Percentiles rank a stretch among this genome's conserved stretches.
These are phyloP conservation scores for Hypericum androsaemum DNA, from an alignment of 345 rosid species.

Conservation along the genomic window DNA sequence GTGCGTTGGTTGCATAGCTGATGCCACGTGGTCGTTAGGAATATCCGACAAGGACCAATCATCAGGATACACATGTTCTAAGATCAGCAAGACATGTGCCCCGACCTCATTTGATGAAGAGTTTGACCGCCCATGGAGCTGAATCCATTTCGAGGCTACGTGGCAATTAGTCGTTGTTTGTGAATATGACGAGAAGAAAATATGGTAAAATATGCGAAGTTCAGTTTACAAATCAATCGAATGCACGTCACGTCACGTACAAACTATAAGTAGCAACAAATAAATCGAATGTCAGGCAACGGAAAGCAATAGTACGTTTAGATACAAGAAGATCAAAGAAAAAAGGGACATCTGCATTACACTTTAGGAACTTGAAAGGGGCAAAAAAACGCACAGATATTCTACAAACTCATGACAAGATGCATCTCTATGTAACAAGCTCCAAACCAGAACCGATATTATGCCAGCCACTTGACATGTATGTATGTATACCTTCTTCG, in stretches of 20 bases:
- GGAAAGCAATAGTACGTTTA: background rate
- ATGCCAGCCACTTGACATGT: constrained; percentile 5
- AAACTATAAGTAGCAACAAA: constrained; percentile 14
- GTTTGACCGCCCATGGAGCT: too few relatives aligned
- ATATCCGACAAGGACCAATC: too few relatives aligned
- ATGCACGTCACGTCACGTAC: background rate
- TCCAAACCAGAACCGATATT: constrained; percentile 5
- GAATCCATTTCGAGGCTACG: too few relatives aligned
- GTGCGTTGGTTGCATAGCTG: too few relatives aligned
- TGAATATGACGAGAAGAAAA: too few relatives aligned
- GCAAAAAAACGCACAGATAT: constrained; percentile 1
- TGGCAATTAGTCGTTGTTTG: too few relatives aligned
- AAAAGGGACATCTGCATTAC: background rate
- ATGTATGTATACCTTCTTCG: background rate
- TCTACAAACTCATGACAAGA: constrained; percentile 13
- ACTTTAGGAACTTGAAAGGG: background rate
- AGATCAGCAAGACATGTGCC: too few relatives aligned
- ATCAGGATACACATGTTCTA: too few relatives aligned
- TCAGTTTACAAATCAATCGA: too few relatives aligned
- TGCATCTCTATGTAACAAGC: constrained; percentile 1
- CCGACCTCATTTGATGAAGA: too few relatives aligned
- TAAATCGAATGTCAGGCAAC: constrained; percentile 16
- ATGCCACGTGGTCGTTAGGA: too few relatives aligned
- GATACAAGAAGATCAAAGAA: constrained; percentile 7
- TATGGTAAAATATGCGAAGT: too few relatives aligned